These are phyloP conservation scores for Leishmania turanica DNA, from an alignment of 208 protist species.

Conservation along the genomic window DNA sequence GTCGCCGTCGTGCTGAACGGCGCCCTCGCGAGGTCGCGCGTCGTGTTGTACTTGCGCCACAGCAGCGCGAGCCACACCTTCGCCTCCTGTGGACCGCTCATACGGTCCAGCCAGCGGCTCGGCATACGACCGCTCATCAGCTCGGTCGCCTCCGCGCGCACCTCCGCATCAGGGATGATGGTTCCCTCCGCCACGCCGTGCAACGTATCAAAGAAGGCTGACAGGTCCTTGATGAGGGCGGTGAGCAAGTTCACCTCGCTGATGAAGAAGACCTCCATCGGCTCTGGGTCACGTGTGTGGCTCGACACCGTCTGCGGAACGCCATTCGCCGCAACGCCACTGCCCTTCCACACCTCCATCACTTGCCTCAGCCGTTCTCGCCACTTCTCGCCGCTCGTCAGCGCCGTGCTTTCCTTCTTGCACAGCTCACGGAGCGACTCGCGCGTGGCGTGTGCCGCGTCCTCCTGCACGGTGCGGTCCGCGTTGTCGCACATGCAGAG, in stretches of 20 bases:
- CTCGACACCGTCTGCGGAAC: constrained; percentile 17
- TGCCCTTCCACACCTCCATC: constrained; percentile 84
- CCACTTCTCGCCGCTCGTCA: constrained; percentile 63
- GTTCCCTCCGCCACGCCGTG: constrained; percentile 81
- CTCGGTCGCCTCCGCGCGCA: constrained; percentile 75
- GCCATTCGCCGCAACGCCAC: constrained; percentile 23
- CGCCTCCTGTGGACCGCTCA: constrained; percentile 80
- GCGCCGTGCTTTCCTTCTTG: constrained; percentile 17
- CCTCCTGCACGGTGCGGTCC: constrained; percentile 91
- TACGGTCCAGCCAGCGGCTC: constrained; percentile 81
- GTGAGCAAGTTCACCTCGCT: constrained; percentile 83
- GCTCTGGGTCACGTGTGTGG: constrained; percentile 43
- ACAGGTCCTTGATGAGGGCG: constrained; percentile 65
- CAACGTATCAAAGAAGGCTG: constrained; percentile 67
- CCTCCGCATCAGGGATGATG: constrained; percentile 62
- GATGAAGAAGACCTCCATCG: constrained; percentile 93
- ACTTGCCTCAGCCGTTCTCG: constrained; percentile 77
- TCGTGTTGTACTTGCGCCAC: constrained; percentile 53
- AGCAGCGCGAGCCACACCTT: constrained; percentile 87
- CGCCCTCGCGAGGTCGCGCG: constrained; percentile 29
- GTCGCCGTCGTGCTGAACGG: constrained; percentile 46
- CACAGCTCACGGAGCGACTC: constrained; percentile 84
- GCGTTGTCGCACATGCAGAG: constrained; percentile 95
- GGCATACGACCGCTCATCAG: constrained; percentile 89
- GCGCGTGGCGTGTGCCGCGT: constrained; percentile 45